Conservation (phyloP, 306 rosid genomes). For the Cyclanthera cordifolia region DNA sequence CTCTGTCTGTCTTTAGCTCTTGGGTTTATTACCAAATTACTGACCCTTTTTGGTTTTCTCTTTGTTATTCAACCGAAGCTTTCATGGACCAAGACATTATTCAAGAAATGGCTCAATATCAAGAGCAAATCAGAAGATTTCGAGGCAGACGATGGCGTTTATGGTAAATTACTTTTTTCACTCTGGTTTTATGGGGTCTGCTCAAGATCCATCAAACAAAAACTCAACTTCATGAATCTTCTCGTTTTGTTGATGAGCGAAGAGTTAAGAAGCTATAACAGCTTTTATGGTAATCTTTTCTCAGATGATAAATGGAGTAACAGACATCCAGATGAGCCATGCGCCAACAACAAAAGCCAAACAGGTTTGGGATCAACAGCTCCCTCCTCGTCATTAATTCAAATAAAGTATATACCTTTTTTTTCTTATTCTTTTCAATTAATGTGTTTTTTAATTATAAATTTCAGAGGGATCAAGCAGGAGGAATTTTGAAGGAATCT, state of each 20-base stretch:
- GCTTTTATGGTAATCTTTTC: constrained; percentile 2
- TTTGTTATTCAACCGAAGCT: constrained; percentile 1
- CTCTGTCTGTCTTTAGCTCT: not conserved
- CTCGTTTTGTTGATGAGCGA: not conserved
- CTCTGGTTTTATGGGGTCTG: not conserved
- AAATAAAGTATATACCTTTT: not conserved
- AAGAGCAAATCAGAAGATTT: constrained; percentile 17
- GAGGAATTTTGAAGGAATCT: constrained; percentile 13
- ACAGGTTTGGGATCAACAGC: constrained; percentile 4
- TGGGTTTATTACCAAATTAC: not conserved
- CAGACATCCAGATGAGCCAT: not conserved
- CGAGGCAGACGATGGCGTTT: constrained; percentile 7
- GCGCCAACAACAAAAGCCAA: not conserved
- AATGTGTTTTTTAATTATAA: not conserved
- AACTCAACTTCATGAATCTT: not conserved
- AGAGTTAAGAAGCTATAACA: not conserved
- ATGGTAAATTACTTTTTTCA: too few relatives aligned
- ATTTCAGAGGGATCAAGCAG: constrained; percentile 15
- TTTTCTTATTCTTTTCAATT: not conserved
- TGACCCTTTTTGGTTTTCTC: not conserved
- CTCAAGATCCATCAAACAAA: not conserved
- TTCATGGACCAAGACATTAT: constrained; percentile 15
- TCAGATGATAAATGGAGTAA: constrained; percentile 12
- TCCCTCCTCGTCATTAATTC: constrained; percentile 21
- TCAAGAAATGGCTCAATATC: constrained; percentile 18